phyloP scores from a whole-genome alignment of 2,329 filamentous ascomycete species.

The Ophiostoma montium region DNA sequence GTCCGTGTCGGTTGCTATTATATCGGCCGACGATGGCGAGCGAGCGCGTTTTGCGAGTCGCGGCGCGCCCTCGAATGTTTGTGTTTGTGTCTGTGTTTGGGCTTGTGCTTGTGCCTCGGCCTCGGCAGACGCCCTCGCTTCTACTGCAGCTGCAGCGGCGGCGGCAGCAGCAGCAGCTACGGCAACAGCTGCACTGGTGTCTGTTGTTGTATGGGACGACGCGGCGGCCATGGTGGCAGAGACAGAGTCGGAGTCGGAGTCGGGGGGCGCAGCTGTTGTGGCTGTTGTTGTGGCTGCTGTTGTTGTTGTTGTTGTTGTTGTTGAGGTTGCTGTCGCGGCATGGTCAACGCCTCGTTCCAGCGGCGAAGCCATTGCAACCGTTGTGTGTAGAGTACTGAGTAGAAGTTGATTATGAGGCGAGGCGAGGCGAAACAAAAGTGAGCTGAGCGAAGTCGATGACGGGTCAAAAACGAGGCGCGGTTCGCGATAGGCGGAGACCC shows the following conservation, averaged over 20 bases:
- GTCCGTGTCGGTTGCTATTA: conserved; percentile 20
- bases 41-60: conserved; percentile 26
- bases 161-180: conserved; percentile 14
- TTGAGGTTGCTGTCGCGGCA: neutral
- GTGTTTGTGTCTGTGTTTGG: neutral
- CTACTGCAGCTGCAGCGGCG: conserved; percentile 18
- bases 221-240: conserved; percentile 9
- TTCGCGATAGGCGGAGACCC: neutral
- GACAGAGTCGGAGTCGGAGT: neutral
- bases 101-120: neutral
- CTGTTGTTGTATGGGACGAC: conserved; percentile 15
- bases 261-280: no score
- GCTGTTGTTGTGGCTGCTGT: conserved; percentile 12
- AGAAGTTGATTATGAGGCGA: no score
- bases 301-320: neutral
- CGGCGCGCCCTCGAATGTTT: conserved; percentile 1
- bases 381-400: no score
- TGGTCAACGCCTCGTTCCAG: conserved; percentile 27
- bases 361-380: conserved; percentile 17
- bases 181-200: conserved; percentile 13
- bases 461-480: neutral
- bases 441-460: neutral
- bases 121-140: neutral
- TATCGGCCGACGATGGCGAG: conserved; percentile 23
- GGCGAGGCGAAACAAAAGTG: neutral